Conservation (phyloP, 2,329 filamentous ascomycete genomes). For the Dothistroma pini region DNA sequence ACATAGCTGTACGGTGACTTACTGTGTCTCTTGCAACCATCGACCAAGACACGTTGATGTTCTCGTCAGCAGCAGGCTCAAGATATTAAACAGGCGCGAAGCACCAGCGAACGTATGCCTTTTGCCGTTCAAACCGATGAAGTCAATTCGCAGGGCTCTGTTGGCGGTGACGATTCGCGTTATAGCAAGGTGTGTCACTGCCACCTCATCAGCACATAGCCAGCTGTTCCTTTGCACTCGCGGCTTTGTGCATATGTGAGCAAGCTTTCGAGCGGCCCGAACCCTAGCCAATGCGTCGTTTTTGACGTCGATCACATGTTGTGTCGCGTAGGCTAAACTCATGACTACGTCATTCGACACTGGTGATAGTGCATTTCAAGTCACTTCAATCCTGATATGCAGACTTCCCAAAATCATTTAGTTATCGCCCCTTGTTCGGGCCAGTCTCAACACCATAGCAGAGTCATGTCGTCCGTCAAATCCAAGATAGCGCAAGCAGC, state of each 20-base stretch:
- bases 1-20: too few relatives aligned
- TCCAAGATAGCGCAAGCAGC: constrained; percentile 2
- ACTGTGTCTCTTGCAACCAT: too few relatives aligned
- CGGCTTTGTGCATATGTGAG: not conserved
- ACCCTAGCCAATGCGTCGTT: not conserved
- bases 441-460: not conserved
- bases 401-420: not conserved
- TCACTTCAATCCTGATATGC: not conserved
- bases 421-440: too few relatives aligned
- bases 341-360: not conserved
- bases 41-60: too few relatives aligned
- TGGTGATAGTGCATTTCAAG: not conserved
- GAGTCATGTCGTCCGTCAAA: constrained; percentile 5
- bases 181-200: not conserved
- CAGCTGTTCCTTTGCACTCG: too few relatives aligned
- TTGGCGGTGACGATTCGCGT: too few relatives aligned
- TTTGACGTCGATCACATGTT: not conserved
- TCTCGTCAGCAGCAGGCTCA: too few relatives aligned
- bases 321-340: not conserved
- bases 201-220: too few relatives aligned
- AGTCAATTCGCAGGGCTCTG: too few relatives aligned
- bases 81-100: too few relatives aligned
- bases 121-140: too few relatives aligned
- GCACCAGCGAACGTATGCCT: too few relatives aligned
- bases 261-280: not conserved